These are phyloP conservation scores for Lactarius sanguifluus DNA, from an alignment of 768 basidiomycete species.

Conservation along the genomic window DNA sequence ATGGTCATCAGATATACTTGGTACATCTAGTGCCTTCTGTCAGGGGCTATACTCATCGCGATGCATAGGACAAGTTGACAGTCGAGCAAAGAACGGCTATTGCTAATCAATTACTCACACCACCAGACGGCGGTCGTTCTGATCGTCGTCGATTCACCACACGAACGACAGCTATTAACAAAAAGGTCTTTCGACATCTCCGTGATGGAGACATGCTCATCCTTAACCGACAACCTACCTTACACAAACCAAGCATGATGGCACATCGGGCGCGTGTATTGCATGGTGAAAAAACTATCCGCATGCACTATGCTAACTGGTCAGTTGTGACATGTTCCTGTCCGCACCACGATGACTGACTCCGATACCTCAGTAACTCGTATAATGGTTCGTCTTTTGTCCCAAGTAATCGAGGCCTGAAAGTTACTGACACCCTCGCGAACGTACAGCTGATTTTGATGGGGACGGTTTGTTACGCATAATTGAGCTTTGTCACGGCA, in stretches of 20 bases:
- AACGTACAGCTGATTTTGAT: constrained; percentile 76
- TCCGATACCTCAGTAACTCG: constrained; percentile 67
- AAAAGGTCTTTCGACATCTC: constrained; percentile 96
- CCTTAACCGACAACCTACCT: constrained; percentile 94
- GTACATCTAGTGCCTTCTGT: constrained; percentile 43
- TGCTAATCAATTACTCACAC: constrained; percentile 92
- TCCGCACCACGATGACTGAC: constrained; percentile 28
- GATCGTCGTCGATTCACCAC: constrained; percentile 63
- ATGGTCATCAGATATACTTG: constrained; percentile 83
- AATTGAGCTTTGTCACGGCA: constrained; percentile 10
- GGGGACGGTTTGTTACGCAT: constrained; percentile 67
- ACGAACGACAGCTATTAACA: constrained; percentile 79
- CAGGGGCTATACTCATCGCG: background rate
- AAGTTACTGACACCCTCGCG: constrained; percentile 13
- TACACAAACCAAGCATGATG: constrained; percentile 99
- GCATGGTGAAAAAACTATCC: constrained; percentile 96
- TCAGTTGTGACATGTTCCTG: constrained; percentile 40
- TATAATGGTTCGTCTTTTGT: constrained; percentile 73
- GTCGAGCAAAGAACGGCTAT: constrained; percentile 91
- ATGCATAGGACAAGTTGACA: constrained; percentile 72
- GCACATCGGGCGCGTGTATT: constrained; percentile 89
- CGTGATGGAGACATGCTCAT: constrained; percentile 94
- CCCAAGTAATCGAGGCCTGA: constrained; percentile 15
- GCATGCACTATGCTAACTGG: constrained; percentile 99
- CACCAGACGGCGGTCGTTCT: constrained; percentile 69